Evolutionary conservation across 306 rosid species (phyloP).

Genomic region (Medicago truncatula): MtrunA17r5.0-ANR NC_053046.1:1891001-1891500

Average conservation of each 20-base stretch:
- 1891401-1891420: constrained; percentile 59
- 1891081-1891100: constrained; percentile 72
- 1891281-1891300: constrained; percentile 62
- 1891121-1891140: constrained; percentile 85
- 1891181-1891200: constrained; percentile 63
- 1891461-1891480: constrained; percentile 54
- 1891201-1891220: constrained; percentile 64
- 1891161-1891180: constrained; percentile 60
- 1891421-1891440: constrained; percentile 61
- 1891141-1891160: constrained; percentile 85
- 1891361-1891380: constrained; percentile 83
- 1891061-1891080: constrained; percentile 77
- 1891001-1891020: constrained; percentile 70
- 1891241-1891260: constrained; percentile 87
- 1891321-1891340: constrained; percentile 56
- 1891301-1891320: constrained; percentile 68
- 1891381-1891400: constrained; percentile 53
- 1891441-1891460: constrained; percentile 72
- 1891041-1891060: constrained; percentile 78
- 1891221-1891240: constrained; percentile 72
- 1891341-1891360: constrained; percentile 66
- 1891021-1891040: constrained; percentile 77
- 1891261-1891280: constrained; percentile 78
- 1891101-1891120: constrained; percentile 69
- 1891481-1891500: constrained; percentile 63